Evolutionary conservation across 2,329 filamentous ascomycete species (phyloP), one percentile per base, ranked within the genome.

Genomic region (Lasiodiplodia theobromae): DNA sequence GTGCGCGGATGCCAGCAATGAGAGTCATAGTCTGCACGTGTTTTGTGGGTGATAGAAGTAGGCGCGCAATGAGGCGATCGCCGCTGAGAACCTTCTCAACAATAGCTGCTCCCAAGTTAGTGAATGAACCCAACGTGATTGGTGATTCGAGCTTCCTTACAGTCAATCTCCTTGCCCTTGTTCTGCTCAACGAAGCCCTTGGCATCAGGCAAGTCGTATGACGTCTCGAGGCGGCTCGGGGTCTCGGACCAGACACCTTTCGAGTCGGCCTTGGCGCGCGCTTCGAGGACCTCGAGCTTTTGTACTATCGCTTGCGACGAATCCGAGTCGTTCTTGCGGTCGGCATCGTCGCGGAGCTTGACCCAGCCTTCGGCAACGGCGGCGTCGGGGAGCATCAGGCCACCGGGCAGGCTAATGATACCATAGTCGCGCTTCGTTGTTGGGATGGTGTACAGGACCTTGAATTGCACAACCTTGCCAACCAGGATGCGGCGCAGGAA

Each of bases 261-360:
- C 72, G 86, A 88, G 73, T 94, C 92, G 66, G 86, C 85, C 80
- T 89, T 93, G 69, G 96, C 96, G 73, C 91, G 87, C 53, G 87
- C 85, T 81, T 98, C 94, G 40, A 95, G 83, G 58, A 86, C 86
- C 73, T 93, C 90, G 70, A 99, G 87, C 74, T 89, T 90, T 74
- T 96, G 91, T 28, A 99, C 85, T 70, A 91, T 87, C 71, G 89
- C 84, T 37, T 83, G 77, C 10, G 91, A 86, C 64, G 94, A 91
- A 69, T 96, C 92, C 2, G 90, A 89, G 69, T 97, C 94, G 72
- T 97, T 94, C 77, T 95, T 96, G 72, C 91, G 91, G 70, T 94
- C 94, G 69, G 95, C 94, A 80, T 99, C 96, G 75, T 99, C 96
- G 71, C 96, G 90, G 70, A 99, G 87, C 82, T 96, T 97, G 71